Base-by-base conservation (phyloP, 306 rosid species). In the Vicia sativa region DNA sequence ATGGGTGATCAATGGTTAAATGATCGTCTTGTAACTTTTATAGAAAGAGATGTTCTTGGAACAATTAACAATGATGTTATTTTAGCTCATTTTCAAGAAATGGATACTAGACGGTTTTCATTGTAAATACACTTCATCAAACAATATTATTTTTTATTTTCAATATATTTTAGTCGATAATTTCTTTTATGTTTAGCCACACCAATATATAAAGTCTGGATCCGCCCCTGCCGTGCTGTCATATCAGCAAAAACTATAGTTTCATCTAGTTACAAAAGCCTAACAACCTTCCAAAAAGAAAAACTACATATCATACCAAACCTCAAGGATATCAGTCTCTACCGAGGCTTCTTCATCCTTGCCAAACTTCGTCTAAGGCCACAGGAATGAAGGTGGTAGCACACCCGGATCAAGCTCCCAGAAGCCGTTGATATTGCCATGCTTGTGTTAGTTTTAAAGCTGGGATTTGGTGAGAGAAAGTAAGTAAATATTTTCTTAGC, bases 371-470 rank as follows among this genome's bases (percentile, higher is more conserved):
- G 53, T 21, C 39, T 76, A 35, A 52, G 65, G 55, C 70, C 42
- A 46, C 78, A 87, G 67, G 42, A 83, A 54, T 67, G 65, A 39
- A 70, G 21, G 28, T 0, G 97, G 97, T 15, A 93, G 71, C 4
- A 97, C 96, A 39, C 85, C 89, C 1, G 96, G 80, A 81, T 93
- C 99, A 43, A 93, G 86, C 74, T 90, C 93, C 96, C 85, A 90
- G 81, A 57, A 93, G 67, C 90, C 99, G 60, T 77, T 79, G 18
- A 90, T 75, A 73, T 71, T 61, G 79, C 88, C 95, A 35, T 67
- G 79, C 77, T 16, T 87, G 84, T 46, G 90, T 84, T 62, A 93
- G 74, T 78, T 71, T 82, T 78, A 87, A 90, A 16, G 89, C 87
- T 7, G 99, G 97, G 78, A 88, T 81, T 65, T 77, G 82, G 72